Evolutionary conservation across 345 rosid species (phyloP), one percentile per base, ranked within the genome.

Genomic region (Trapa bicornis): DNA sequence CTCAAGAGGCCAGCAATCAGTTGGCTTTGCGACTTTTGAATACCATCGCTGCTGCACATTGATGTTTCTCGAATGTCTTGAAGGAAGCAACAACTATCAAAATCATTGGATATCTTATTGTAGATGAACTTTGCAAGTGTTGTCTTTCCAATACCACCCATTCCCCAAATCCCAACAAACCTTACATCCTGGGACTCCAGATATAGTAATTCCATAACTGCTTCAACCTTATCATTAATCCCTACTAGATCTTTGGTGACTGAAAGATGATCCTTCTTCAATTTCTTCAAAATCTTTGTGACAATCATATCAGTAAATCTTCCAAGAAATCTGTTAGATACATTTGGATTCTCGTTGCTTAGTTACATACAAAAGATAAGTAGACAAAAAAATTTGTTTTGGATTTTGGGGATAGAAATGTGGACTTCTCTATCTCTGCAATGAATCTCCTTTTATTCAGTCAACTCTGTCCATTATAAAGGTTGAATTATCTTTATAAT

Each of bases 71-170:
- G 52, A 33, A 68, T 9, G 0, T 57, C 32, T 3, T 16, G 38
- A 16, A 68, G 63, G 50, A 57, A 68, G 63, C 65, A 57, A 37
- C 65, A 68, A n/a, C 50, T 36, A 42, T 68, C 71, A 42, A 7
- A 43, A 13, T 33, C 50, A 68, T 57, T 38, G 45, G n/a, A n/a
- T 1, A 57, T 14, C 37, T 57, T 0, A 22, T 68, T 58, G 32
- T 68, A 68, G 52, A 58, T 2, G 2, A 4, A 1, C 36, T 68
- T 68, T 1, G 65, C 64, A 9, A 68, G 41, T 1, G 4, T 17
- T 0, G 71, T 68, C 54, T 68, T 68, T 4, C 71, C 71, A 5
- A 41, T 36, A 14, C 71, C 71, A 0, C 64, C 9, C 15, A 68
- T 58, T 14, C 71, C 71, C 35, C 37, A 15, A 5, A 68, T 68